Percentiles rank a stretch among this genome's conserved stretches.
These are phyloP conservation scores for Chaetomidium leptoderma DNA, from an alignment of 495 filamentous ascomycete species.

Conservation along the genomic window DNA sequence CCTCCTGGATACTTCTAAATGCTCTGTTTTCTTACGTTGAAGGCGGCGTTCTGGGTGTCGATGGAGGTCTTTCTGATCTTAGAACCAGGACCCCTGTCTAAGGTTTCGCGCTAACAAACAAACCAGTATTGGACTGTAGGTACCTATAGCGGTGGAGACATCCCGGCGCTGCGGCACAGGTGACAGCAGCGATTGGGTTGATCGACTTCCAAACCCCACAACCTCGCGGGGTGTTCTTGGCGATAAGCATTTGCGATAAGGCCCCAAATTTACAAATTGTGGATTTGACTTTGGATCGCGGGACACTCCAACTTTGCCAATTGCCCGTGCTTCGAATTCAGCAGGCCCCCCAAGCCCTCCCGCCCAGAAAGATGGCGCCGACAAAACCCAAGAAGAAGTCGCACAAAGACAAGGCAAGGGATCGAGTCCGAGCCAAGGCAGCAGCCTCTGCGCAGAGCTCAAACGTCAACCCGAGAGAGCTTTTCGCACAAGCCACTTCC, in stretches of 20 bases:
- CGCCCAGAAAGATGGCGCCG: constrained; percentile 36
- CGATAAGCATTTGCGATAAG: constrained; percentile 11
- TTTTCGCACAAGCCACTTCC: constrained; percentile 62
- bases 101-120: too few relatives aligned
- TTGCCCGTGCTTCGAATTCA: not conserved
- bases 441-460: constrained; percentile 23
- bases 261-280: constrained; percentile 10
- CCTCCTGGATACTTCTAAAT: too few relatives aligned
- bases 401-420: constrained; percentile 30
- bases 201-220: not conserved
- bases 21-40: too few relatives aligned
- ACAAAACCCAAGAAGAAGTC: constrained; percentile 43
- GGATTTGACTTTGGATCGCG: not conserved
- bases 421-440: constrained; percentile 30
- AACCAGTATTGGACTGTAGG: too few relatives aligned
- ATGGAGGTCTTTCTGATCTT: too few relatives aligned
- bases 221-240: not conserved
- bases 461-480: constrained; percentile 35
- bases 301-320: not conserved
- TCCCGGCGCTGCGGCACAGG: too few relatives aligned
- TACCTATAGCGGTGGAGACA: too few relatives aligned
- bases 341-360: not conserved
- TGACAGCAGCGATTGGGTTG: too few relatives aligned
- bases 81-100: too few relatives aligned
- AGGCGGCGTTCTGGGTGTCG: too few relatives aligned